Percentiles rank a stretch among this genome's conserved stretches.
These are phyloP conservation scores for Elaeagnus macrophylla DNA, from an alignment of 306 rosid species.

Conservation along the genomic window DNA sequence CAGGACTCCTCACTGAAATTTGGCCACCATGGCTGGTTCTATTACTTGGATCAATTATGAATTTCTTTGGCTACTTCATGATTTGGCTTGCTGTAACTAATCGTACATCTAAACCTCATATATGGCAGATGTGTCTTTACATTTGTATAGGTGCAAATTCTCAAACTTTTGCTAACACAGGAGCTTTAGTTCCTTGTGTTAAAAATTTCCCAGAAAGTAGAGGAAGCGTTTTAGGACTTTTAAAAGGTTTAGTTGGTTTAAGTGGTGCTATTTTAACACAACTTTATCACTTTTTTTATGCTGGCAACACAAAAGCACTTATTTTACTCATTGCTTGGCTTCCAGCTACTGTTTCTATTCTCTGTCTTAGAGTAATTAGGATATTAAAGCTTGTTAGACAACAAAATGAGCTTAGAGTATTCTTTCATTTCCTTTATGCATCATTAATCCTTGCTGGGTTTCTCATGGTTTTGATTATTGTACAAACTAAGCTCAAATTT, in stretches of 20 bases:
- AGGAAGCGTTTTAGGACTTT: slow-evolving; percentile 15
- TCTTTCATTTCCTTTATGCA: slow-evolving; percentile 7
- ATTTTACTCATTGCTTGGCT: slow-evolving; percentile 15
- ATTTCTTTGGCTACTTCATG: slow-evolving; percentile 19
- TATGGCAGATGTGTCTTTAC: slow-evolving; percentile 17
- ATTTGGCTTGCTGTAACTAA: slow-evolving; percentile 2
- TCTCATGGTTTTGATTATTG: slow-evolving; percentile 2
- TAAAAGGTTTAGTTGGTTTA: slow-evolving; percentile 10
- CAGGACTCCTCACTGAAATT: slow-evolving; percentile 10
- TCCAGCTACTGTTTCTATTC: slow-evolving; percentile 4
- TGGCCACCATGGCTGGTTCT: slow-evolving; percentile 14
- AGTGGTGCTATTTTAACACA: slow-evolving; percentile 15
- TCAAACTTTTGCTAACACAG: slow-evolving; percentile 2
- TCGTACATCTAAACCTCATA: not conserved
- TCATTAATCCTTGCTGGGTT: slow-evolving; percentile 9
- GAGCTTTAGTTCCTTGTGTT: slow-evolving; percentile 2
- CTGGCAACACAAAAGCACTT: not conserved
- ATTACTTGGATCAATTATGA: slow-evolving; percentile 9
- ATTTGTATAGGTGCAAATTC: slow-evolving; percentile 11
- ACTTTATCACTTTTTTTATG: slow-evolving; percentile 12
- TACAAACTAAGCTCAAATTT: slow-evolving; percentile 1
- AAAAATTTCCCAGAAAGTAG: slow-evolving; percentile 14
- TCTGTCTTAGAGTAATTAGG: slow-evolving; percentile 9
- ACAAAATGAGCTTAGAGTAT: slow-evolving; percentile 13
- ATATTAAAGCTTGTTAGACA: slow-evolving; percentile 1